phyloP scores from a whole-genome alignment of 2,329 filamentous ascomycete genomes.

The Penicillium sp. region DNA sequence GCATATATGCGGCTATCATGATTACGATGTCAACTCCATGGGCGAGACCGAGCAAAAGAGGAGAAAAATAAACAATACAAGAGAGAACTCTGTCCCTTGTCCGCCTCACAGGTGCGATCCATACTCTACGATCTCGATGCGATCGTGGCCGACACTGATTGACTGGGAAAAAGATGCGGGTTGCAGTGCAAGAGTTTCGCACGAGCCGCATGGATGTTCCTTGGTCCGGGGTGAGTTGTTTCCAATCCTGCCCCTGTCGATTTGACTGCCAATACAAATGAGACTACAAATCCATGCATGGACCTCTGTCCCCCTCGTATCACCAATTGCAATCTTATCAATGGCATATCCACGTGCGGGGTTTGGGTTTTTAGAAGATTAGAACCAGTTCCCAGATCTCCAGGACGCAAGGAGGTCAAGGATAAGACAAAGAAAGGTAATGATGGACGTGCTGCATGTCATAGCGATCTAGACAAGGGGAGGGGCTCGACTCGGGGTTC shows the following conservation, averaged over 20 bases:
- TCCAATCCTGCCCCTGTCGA: background rate
- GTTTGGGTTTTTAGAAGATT: background rate
- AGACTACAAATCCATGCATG: background rate
- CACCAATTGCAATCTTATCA: constrained; percentile 7
- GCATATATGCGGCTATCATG: constrained; percentile 9
- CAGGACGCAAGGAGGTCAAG: constrained; percentile 21
- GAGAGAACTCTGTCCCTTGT: background rate
- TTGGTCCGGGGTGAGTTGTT: constrained; percentile 1
- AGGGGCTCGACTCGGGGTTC: background rate
- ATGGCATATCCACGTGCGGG: constrained; percentile 12
- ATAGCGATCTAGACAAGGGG: constrained; percentile 5
- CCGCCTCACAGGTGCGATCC: background rate
- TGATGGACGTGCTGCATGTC: constrained; percentile 20
- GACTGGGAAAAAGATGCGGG: background rate
- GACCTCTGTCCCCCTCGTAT: background rate
- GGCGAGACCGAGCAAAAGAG: background rate
- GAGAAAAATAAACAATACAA: no score
- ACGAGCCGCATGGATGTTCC: constrained; percentile 9
- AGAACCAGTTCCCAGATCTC: background rate
- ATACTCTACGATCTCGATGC: background rate
- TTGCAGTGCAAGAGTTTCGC: background rate
- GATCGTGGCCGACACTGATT: background rate
- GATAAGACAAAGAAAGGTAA: constrained; percentile 5
- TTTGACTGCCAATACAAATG: background rate
- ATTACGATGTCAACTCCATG: constrained; percentile 1